Conservation (phyloP, 2,329 filamentous ascomycete genomes). For the Colletotrichum cordylinicola region DNA sequence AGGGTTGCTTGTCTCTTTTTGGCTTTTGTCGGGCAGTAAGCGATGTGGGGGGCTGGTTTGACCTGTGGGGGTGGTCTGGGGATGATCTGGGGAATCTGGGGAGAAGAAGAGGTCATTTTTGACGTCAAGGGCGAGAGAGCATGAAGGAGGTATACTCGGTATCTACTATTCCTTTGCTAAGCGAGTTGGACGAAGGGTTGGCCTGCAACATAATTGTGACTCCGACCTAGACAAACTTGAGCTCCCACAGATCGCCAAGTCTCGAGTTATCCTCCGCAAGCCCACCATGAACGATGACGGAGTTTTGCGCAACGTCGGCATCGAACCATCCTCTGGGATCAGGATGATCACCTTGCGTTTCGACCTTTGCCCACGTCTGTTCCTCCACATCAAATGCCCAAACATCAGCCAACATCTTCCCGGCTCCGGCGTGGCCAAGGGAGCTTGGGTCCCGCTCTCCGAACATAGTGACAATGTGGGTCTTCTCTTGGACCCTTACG, state of each 20-base stretch:
- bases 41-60: background rate
- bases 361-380: slow-evolving; percentile 32
- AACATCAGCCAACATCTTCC: slow-evolving; percentile 43
- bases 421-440: slow-evolving; percentile 44
- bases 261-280: slow-evolving; percentile 40
- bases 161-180: background rate
- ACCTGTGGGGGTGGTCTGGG: background rate
- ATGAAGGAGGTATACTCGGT: background rate
- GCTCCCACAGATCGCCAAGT: slow-evolving; percentile 43
- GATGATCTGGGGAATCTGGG: background rate
- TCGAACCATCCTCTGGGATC: slow-evolving; percentile 45
- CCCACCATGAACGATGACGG: slow-evolving; percentile 43
- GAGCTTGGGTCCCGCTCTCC: slow-evolving; percentile 43
- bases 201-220: background rate
- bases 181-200: background rate
- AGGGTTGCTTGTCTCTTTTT: background rate
- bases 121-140: background rate
- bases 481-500: slow-evolving; percentile 23
- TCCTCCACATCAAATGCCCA: slow-evolving; percentile 44
- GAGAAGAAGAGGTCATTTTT: background rate
- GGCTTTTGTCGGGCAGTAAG: background rate
- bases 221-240: slow-evolving; percentile 22
- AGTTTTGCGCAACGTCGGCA: slow-evolving; percentile 32
- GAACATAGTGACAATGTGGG: slow-evolving; percentile 41
- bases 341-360: slow-evolving; percentile 28